These are phyloP conservation scores for Arthrobotrys megalospora DNA, from an alignment of 2,329 filamentous ascomycete genomes.

Conservation along the genomic window DNA sequence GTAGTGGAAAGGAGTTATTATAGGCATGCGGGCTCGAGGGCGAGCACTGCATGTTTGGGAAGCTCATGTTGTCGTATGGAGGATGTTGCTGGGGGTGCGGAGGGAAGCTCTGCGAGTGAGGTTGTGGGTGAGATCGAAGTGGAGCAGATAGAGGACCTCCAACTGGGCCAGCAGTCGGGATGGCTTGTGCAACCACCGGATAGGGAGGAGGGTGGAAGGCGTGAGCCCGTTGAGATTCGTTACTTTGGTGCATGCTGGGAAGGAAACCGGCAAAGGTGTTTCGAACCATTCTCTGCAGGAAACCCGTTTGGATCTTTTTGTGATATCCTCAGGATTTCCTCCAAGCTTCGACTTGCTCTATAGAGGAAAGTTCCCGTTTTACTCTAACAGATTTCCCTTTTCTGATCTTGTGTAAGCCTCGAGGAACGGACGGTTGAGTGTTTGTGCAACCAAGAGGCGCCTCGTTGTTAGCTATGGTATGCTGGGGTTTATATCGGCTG, in stretches of 20 bases:
- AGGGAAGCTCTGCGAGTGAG: conserved; percentile 3
- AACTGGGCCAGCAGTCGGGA: conserved; percentile 31
- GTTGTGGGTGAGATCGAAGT: conserved; percentile 16
- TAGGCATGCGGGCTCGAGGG: conserved; percentile 24
- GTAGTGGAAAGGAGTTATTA: conserved; percentile 38
- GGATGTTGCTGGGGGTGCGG: conserved; percentile 14
- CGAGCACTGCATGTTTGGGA: conserved; percentile 32
- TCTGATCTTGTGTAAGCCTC: conserved; percentile 34
- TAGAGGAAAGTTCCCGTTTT: conserved; percentile 49
- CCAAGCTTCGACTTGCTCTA: conserved; percentile 37
- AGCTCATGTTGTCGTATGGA: conserved; percentile 35
- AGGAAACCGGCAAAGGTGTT: conserved; percentile 8
- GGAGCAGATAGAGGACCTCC: conserved; percentile 3
- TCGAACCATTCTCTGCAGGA: conserved; percentile 22
- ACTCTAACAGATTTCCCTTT: conserved; percentile 12
- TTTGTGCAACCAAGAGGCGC: conserved; percentile 42
- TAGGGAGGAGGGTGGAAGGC: conserved; percentile 19
- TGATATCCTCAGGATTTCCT: conserved; percentile 6
- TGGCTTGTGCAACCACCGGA: conserved; percentile 40
- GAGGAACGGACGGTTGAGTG: conserved; percentile 23
- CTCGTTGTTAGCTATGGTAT: conserved; percentile 30
- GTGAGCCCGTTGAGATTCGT: conserved; percentile 37
- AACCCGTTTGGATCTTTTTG: conserved; percentile 17
- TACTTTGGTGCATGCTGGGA: conserved; percentile 38
- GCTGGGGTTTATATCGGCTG: conserved; percentile 10